Evolutionary conservation across 768 basidiomycete species (phyloP).

Genomic region (Leccinum imitatum): DNA sequence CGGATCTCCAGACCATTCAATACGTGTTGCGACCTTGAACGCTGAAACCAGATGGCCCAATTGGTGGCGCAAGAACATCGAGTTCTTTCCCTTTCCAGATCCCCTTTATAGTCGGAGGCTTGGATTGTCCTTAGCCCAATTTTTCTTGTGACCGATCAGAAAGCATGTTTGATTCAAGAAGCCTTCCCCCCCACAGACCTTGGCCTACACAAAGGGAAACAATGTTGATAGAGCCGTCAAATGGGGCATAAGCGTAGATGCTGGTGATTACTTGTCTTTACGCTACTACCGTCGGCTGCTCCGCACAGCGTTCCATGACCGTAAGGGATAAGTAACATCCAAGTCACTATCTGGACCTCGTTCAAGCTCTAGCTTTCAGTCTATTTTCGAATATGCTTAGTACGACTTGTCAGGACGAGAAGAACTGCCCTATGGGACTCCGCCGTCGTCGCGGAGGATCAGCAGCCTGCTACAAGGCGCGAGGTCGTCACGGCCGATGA

Average conservation of each 20-base stretch:
- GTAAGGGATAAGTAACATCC: background rate
- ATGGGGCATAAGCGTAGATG: background rate
- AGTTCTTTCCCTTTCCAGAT: background rate
- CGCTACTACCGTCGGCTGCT: background rate
- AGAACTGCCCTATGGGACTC: too few relatives aligned
- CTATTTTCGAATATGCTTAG: background rate
- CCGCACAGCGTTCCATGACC: background rate
- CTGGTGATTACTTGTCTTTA: background rate
- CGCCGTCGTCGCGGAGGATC: too few relatives aligned
- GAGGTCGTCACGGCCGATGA: background rate
- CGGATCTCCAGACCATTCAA: background rate
- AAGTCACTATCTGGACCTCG: background rate
- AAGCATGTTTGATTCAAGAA: background rate
- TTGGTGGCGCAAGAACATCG: background rate
- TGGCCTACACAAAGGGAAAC: background rate
- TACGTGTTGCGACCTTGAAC: background rate
- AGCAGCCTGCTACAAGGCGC: background rate
- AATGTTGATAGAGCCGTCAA: background rate
- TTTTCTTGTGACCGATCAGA: background rate
- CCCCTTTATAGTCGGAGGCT: background rate
- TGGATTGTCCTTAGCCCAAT: background rate
- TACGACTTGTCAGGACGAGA: too few relatives aligned
- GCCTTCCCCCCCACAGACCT: background rate
- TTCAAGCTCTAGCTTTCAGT: background rate
- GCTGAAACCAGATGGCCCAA: background rate